These are phyloP conservation scores for Gnomoniopsis sp. DNA, from an alignment of 2,329 filamentous ascomycete genomes.

Conservation along the genomic window DNA sequence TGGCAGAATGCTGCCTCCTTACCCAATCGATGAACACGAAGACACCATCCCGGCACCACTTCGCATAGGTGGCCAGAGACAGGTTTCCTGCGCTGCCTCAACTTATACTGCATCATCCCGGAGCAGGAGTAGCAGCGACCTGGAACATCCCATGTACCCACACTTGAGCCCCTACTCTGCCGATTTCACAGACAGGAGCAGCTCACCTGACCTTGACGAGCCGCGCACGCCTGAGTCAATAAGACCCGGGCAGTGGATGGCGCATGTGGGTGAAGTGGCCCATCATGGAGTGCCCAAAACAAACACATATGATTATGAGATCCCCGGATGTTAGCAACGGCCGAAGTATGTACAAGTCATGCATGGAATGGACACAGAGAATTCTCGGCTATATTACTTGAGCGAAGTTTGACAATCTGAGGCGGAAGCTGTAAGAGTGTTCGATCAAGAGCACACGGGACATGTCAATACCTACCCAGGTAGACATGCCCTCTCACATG, in stretches of 20 bases:
- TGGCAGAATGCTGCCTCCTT: neutral
- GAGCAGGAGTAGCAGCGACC: neutral
- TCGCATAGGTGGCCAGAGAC: neutral
- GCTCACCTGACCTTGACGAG: slow-evolving; percentile 2
- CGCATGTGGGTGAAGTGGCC: neutral
- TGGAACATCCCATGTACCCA: slow-evolving; percentile 25
- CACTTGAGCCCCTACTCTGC: slow-evolving; percentile 26
- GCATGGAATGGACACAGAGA: too few relatives aligned
- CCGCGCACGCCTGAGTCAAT: neutral
- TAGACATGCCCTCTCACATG: too few relatives aligned
- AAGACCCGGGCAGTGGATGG: neutral
- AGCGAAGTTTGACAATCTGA: too few relatives aligned
- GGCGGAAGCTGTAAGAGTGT: too few relatives aligned
- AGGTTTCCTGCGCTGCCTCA: neutral
- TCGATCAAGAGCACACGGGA: too few relatives aligned
- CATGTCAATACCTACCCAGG: too few relatives aligned
- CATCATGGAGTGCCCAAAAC: slow-evolving; percentile 9
- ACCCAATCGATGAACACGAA: neutral
- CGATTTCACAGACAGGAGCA: neutral
- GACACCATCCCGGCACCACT: neutral
- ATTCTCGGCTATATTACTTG: too few relatives aligned
- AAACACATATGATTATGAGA: too few relatives aligned
- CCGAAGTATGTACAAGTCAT: too few relatives aligned
- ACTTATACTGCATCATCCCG: neutral
- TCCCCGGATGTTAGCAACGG: too few relatives aligned